Percentiles rank a stretch among this genome's conserved stretches.
Evolutionary conservation across 2,329 filamentous ascomycete genomes (phyloP).

Genomic region (Saccharata proteae): DNA sequence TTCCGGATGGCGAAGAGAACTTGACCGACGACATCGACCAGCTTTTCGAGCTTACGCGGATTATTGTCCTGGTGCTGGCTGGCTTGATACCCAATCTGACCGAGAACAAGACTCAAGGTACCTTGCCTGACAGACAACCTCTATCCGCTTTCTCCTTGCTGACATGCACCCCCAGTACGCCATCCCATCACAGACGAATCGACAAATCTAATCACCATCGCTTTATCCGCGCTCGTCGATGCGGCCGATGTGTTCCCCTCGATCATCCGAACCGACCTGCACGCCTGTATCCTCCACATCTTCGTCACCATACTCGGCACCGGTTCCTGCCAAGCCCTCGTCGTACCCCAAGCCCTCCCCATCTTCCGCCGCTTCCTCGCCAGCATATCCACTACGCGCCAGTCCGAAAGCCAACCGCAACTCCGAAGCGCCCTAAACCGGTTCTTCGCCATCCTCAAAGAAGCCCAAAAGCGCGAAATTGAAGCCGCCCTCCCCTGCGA

Average conservation of each 20-base stretch:
- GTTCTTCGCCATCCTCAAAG: conserved; percentile 67
- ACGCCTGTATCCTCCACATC: conserved; percentile 93
- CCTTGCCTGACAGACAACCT: conserved; percentile 7
- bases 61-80: conserved; percentile 86
- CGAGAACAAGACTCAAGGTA: conserved; percentile 35
- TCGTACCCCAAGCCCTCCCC: conserved; percentile 80
- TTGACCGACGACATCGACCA: conserved; percentile 96
- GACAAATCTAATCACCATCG: conserved; percentile 63
- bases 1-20: conserved; percentile 49
- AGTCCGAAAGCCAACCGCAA: conserved; percentile 48
- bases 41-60: conserved; percentile 88
- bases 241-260: conserved; percentile 91
- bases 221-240: conserved; percentile 80
- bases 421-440: conserved; percentile 71
- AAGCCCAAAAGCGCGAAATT: conserved; percentile 63
- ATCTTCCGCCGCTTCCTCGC: conserved; percentile 85
- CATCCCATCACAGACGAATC: conserved; percentile 81
- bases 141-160: not conserved
- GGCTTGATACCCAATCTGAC: conserved; percentile 75
- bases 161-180: conserved; percentile 36
- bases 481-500: conserved; percentile 75
- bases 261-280: conserved; percentile 91
- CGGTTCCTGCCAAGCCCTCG: conserved; percentile 71
- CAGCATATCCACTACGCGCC: conserved; percentile 46
- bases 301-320: conserved; percentile 88